Percentiles rank a stretch among this genome's conserved stretches.
Evolutionary conservation across 805 yeast species (phyloP).

Genomic region (Pichia sporocuriosa): DNA sequence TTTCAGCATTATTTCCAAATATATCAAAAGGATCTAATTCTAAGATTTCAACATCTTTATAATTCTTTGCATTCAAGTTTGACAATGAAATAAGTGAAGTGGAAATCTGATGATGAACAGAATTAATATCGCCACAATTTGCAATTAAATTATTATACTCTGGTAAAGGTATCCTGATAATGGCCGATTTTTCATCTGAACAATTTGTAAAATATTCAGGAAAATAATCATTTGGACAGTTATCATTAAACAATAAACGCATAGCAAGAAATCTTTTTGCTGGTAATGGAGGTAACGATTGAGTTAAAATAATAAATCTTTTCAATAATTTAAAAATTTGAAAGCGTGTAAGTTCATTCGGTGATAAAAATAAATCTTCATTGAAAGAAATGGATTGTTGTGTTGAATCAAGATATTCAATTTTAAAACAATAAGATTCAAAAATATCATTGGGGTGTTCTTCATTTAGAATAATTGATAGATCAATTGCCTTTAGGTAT

Average conservation of each 20-base stretch:
- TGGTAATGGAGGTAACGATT: conserved; percentile 47
- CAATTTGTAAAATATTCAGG: conserved; percentile 37
- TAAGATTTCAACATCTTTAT: conserved; percentile 18
- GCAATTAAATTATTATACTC: conserved; percentile 14
- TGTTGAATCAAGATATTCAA: conserved; percentile 33
- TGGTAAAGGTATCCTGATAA: conserved; percentile 30
- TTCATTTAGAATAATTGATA: conserved; percentile 40
- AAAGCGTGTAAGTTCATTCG: conserved; percentile 33
- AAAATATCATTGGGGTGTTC: conserved; percentile 34
- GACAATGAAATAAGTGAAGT: conserved; percentile 24
- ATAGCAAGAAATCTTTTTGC: conserved; percentile 39
- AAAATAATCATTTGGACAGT: conserved; percentile 41
- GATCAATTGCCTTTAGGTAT: conserved; percentile 38
- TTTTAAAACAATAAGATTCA: conserved; percentile 46
- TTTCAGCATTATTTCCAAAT: conserved; percentile 2
- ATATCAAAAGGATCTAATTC: conserved; percentile 26
- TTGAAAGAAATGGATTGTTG: conserved; percentile 8
- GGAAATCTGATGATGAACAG: conserved; percentile 19
- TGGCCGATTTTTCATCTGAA: conserved; percentile 32
- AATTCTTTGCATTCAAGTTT: conserved; percentile 29
- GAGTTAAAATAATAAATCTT: conserved; percentile 47
- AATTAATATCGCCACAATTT: conserved; percentile 21
- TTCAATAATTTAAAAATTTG: conserved; percentile 44
- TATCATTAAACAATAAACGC: conserved; percentile 43
- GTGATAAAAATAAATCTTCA: conserved; percentile 11